These are phyloP conservation scores for Breviolum minutum DNA, from an alignment of 73 alveolate species.

Conservation along the genomic window DNA sequence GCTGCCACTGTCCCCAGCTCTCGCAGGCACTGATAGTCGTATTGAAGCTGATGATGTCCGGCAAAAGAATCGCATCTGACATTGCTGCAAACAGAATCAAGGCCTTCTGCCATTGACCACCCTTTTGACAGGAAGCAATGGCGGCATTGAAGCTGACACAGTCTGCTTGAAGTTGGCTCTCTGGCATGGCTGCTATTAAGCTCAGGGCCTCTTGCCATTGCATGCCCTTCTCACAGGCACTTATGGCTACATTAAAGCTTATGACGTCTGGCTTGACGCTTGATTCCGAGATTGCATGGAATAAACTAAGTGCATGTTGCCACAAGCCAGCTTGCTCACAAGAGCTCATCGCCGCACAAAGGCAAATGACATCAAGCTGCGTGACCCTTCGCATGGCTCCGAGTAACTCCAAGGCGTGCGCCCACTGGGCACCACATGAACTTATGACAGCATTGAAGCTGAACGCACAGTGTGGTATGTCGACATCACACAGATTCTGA, in stretches of 20 bases:
- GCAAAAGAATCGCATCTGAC: neutral
- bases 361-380: neutral
- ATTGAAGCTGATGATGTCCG: neutral
- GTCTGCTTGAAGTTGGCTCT: neutral
- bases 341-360: constrained; percentile 11
- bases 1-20: constrained; percentile 33
- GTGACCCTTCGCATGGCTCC: neutral
- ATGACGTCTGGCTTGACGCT: neutral
- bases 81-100: neutral
- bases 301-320: neutral
- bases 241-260: constrained; percentile 46
- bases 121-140: constrained; percentile 17
- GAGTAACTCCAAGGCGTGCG: neutral
- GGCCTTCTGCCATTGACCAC: constrained; percentile 12
- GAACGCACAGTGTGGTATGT: neutral
- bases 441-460: constrained; percentile 16
- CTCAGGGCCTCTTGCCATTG: constrained; percentile 40
- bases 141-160: constrained; percentile 39
- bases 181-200: constrained; percentile 9
- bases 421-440: constrained; percentile 13
- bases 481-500: neutral
- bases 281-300: neutral
- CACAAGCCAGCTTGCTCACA: constrained; percentile 14
- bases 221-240: constrained; percentile 54
- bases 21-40: constrained; percentile 41